phyloP scores from a whole-genome alignment of 306 rosid species.

The Elaeagnus macrophylla region DNA sequence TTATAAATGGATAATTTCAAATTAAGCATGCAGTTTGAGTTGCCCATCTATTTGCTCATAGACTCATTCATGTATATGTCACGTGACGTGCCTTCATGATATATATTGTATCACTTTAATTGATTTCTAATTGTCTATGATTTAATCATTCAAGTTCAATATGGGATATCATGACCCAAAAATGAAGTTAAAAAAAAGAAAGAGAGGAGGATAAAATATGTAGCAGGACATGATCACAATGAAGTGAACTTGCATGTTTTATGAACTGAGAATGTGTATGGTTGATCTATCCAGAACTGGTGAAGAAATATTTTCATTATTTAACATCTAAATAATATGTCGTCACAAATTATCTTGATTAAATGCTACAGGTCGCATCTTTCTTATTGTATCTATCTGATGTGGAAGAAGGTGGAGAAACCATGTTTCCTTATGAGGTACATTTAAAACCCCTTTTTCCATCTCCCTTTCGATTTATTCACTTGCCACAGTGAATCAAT shows the following conservation, averaged over 20 bases:
- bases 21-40: too few relatives aligned
- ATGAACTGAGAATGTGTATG: too few relatives aligned
- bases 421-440: conserved; percentile 74
- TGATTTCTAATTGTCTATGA: neutral
- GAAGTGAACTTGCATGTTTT: too few relatives aligned
- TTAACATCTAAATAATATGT: neutral
- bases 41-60: neutral
- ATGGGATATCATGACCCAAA: neutral
- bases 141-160: neutral
- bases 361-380: conserved; percentile 41
- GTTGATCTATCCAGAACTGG: too few relatives aligned
- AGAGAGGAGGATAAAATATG: too few relatives aligned
- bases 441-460: neutral
- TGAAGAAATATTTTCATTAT: too few relatives aligned
- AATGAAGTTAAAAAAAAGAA: too few relatives aligned
- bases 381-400: conserved; percentile 53
- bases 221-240: too few relatives aligned
- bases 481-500: conserved; percentile 4
- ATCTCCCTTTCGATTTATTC: neutral
- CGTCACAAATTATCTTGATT: neutral
- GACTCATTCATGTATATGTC: neutral
- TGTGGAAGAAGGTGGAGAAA: conserved; percentile 64
- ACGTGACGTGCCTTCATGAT: conserved; percentile 1
- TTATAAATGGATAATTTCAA: too few relatives aligned
- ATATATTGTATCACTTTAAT: neutral